phyloP scores from a whole-genome alignment of 805 yeast species.

The Clavispora carvajalis region DNA sequence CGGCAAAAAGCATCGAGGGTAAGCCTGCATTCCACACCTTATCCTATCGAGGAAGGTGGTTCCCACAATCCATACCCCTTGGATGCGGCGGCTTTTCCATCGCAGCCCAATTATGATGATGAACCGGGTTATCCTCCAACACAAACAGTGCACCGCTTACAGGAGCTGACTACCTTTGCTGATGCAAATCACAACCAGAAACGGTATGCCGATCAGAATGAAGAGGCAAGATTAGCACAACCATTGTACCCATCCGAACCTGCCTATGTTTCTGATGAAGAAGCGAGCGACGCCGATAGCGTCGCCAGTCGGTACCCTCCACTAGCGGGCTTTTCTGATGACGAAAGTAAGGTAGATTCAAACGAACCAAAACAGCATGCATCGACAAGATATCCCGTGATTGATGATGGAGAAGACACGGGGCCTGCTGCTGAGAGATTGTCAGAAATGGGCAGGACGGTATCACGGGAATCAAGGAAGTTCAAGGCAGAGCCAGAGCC shows the following conservation, averaged over 20 bases:
- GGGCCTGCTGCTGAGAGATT: not conserved
- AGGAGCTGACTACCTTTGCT: not conserved
- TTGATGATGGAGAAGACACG: slow-evolving; percentile 5
- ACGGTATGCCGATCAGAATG: not conserved
- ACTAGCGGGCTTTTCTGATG: slow-evolving; percentile 7
- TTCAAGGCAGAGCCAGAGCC: slow-evolving; percentile 33
- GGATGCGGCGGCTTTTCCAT: not conserved
- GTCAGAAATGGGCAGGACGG: slow-evolving; percentile 2
- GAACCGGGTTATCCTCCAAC: not conserved
- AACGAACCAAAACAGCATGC: slow-evolving; percentile 8
- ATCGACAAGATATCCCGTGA: slow-evolving; percentile 11
- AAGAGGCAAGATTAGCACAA: not conserved
- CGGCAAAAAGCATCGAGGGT: not conserved
- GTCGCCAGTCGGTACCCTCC: slow-evolving; percentile 17
- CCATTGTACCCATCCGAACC: slow-evolving; percentile 10
- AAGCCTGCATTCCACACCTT: not conserved
- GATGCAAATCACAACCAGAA: not conserved
- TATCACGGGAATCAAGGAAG: slow-evolving; percentile 8
- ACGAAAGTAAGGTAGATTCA: not conserved
- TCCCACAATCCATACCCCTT: slow-evolving; percentile 1
- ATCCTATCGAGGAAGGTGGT: not conserved
- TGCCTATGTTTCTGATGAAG: slow-evolving; percentile 12
- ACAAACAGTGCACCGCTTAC: not conserved
- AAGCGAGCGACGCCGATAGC: slow-evolving; percentile 13
- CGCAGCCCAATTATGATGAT: slow-evolving; percentile 1